These are phyloP conservation scores for Penicillium malachiteum DNA, from an alignment of 495 filamentous ascomycete genomes.

Conservation along the genomic window DNA sequence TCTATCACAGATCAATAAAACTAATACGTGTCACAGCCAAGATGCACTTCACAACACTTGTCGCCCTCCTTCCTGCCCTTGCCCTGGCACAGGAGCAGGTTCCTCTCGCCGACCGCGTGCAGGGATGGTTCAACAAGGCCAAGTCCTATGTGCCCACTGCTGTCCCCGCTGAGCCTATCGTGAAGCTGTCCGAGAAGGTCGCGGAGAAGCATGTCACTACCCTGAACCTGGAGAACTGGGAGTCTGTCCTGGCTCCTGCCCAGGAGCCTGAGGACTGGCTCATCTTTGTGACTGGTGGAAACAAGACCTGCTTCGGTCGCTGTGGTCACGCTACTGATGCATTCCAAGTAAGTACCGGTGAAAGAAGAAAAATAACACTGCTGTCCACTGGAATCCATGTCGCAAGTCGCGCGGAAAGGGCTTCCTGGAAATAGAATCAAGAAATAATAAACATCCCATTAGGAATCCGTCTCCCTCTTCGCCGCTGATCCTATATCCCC, in stretches of 20 bases:
- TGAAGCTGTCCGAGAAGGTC: constrained; percentile 53
- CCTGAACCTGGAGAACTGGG: constrained; percentile 75
- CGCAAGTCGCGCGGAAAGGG: too few relatives aligned
- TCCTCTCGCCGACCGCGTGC: constrained; percentile 65
- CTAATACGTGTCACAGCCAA: constrained; percentile 23
- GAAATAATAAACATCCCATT: constrained; percentile 6
- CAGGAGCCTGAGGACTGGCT: constrained; percentile 74
- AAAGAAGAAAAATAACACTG: too few relatives aligned
- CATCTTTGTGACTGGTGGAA: constrained; percentile 77
- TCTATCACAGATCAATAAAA: constrained; percentile 7
- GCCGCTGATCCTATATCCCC: constrained; percentile 64
- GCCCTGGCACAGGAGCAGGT: constrained; percentile 72
- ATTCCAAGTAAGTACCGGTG: constrained; percentile 48
- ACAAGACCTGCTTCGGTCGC: constrained; percentile 79
- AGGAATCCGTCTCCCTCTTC: constrained; percentile 69
- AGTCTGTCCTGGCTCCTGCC: constrained; percentile 62
- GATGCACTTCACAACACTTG: constrained; percentile 69
- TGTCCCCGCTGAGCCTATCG: constrained; percentile 47
- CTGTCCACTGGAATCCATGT: too few relatives aligned
- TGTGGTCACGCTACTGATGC: constrained; percentile 53
- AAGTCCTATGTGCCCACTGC: constrained; percentile 59
- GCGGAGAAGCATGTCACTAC: constrained; percentile 54
- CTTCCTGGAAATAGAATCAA: too few relatives aligned
- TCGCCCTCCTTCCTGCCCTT: constrained; percentile 68
- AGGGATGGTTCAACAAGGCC: constrained; percentile 63